A percentile compares a stretch with the other conserved stretches of the same genome.
Evolutionary conservation across 345 rosid genomes (phyloP).

Genomic region (Eucalyptus erythrocorys): DNA sequence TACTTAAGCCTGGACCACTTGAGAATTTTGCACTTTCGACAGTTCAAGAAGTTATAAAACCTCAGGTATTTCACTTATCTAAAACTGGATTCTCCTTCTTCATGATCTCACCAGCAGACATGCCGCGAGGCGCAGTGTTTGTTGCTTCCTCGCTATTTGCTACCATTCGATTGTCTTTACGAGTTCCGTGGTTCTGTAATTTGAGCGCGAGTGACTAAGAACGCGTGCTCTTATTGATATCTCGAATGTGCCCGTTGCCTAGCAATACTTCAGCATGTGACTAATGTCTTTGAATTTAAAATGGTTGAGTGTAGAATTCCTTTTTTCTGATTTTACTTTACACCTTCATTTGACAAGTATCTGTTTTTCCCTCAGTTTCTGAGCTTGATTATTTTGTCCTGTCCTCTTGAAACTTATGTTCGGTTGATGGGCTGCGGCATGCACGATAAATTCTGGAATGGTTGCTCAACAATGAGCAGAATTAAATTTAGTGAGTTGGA

Average conservation of each 20-base stretch:
- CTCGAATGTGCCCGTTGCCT: background rate
- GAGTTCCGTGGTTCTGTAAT: background rate
- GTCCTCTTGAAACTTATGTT: no score
- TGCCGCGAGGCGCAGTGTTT: background rate
- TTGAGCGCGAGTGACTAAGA: background rate
- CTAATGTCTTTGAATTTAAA: background rate
- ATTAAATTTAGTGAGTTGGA: no score
- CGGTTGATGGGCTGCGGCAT: no score
- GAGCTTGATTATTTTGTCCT: background rate
- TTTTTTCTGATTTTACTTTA: background rate
- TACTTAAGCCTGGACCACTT: no score
- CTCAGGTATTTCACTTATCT: no score
- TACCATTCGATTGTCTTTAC: background rate
- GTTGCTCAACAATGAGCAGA: no score
- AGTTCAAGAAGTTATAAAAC: no score
- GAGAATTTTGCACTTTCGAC: no score
- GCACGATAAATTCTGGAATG: no score
- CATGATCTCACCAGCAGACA: no score
- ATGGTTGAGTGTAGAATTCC: background rate
- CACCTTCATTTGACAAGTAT: background rate
- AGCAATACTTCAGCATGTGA: background rate
- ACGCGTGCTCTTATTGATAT: background rate
- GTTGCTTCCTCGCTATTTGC: background rate
- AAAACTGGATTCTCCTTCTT: no score
- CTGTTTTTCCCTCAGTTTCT: background rate